phyloP scores from a whole-genome alignment of 306 rosid genomes.

The Glycyrrhiza uralensis region DNA sequence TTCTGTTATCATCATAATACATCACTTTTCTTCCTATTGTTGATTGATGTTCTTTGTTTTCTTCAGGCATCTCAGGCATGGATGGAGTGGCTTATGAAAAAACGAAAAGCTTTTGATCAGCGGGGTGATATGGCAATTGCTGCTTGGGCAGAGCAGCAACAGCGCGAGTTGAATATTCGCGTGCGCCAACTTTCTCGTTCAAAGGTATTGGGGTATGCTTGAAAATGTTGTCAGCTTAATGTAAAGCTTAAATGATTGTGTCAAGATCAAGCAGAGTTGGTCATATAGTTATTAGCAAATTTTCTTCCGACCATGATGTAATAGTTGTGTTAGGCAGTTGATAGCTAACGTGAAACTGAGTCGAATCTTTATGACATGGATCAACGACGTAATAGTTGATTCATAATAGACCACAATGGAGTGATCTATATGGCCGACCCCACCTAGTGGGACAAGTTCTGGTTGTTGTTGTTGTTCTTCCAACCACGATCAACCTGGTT shows the following conservation, averaged over 20 bases:
- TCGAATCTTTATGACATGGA: no score
- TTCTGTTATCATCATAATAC: background rate
- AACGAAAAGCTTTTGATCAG: constrained; percentile 89
- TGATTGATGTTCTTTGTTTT: constrained; percentile 24
- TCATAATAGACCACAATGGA: no score
- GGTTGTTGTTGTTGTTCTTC: no score
- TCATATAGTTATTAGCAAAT: background rate
- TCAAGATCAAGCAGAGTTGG: background rate
- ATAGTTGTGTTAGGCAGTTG: no score
- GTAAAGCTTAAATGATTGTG: constrained; percentile 27
- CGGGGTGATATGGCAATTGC: constrained; percentile 96
- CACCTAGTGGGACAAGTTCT: no score
- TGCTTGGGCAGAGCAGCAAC: constrained; percentile 99
- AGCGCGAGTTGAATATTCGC: constrained; percentile 72
- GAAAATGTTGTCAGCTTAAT: constrained; percentile 12
- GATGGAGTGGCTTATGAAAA: constrained; percentile 96
- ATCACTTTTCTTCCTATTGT: background rate
- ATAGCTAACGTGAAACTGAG: no score
- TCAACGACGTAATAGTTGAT: no score
- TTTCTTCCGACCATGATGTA: constrained; percentile 4
- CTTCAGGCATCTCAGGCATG: constrained; percentile 95
- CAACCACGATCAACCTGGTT: constrained; percentile 12
- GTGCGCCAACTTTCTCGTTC: constrained; percentile 89
- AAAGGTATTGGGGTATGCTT: constrained; percentile 52
- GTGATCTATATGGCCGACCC: no score